Conservation (phyloP, 768 basidiomycete species). For the Boletellus ananas region DNA sequence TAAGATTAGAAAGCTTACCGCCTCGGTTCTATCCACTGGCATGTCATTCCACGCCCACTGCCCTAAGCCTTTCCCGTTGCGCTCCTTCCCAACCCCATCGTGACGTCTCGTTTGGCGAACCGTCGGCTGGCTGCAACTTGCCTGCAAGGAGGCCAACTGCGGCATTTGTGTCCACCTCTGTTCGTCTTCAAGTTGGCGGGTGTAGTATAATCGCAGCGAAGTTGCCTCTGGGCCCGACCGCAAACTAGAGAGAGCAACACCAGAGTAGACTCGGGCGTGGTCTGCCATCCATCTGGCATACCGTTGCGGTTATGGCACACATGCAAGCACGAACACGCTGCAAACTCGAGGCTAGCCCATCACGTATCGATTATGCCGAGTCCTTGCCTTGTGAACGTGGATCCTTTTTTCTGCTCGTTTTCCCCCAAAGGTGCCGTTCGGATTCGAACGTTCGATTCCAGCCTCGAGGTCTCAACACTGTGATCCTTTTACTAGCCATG, state of each 20-base stretch:
- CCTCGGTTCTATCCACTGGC: background rate
- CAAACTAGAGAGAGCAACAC: background rate
- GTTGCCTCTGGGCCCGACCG: conserved; percentile 4
- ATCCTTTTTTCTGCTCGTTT: background rate
- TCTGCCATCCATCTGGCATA: background rate
- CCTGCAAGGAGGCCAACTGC: background rate
- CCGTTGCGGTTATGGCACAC: too few relatives aligned
- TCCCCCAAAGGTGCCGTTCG: background rate
- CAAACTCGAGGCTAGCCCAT: conserved; percentile 5
- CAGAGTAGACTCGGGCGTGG: too few relatives aligned
- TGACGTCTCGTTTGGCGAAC: background rate
- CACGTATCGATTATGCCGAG: background rate
- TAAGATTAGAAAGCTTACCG: background rate
- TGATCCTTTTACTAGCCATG: background rate
- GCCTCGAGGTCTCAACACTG: background rate
- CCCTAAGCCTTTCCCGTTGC: background rate
- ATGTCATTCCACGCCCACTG: conserved; percentile 2
- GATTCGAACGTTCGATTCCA: background rate
- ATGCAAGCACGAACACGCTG: background rate
- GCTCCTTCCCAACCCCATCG: background rate
- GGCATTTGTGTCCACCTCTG: background rate
- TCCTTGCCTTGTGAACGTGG: background rate
- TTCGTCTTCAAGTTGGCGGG: background rate
- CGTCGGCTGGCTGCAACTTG: too few relatives aligned
- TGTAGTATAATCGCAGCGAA: too few relatives aligned